Percentiles rank a stretch among this genome's conserved stretches.
Evolutionary conservation across 106 monocot genomes (phyloP).

Genomic region (Dendrobium catenatum): DNA sequence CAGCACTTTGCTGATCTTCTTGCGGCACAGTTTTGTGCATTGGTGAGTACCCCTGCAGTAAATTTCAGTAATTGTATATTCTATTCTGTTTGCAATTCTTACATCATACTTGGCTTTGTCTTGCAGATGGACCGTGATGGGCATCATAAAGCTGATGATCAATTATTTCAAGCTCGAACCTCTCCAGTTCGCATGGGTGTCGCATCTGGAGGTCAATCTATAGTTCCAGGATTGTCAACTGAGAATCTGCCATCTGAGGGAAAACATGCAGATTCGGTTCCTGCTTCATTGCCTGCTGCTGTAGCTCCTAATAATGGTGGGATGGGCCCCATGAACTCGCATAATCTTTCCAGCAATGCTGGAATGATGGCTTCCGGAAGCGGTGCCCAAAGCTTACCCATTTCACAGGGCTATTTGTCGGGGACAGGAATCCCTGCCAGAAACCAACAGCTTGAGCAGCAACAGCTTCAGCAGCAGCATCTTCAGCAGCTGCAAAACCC

Average conservation of each 20-base stretch:
- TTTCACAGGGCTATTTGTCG: conserved; percentile 42
- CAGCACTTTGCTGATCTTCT: conserved; percentile 85
- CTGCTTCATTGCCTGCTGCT: conserved; percentile 21
- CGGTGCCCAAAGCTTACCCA: conserved; percentile 21
- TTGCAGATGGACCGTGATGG: conserved; percentile 64
- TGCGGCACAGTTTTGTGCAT: conserved; percentile 45
- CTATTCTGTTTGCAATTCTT: neutral
- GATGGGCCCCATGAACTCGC: conserved; percentile 29
- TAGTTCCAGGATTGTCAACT: conserved; percentile 20
- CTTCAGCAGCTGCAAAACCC: conserved; percentile 37
- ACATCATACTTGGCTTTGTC: neutral
- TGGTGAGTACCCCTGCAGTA: conserved; percentile 39
- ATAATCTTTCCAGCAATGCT: conserved; percentile 30
- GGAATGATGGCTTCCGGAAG: conserved; percentile 54
- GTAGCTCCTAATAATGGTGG: conserved; percentile 14
- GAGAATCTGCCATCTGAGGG: conserved; percentile 39
- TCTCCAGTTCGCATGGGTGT: conserved; percentile 14
- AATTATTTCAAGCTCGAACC: conserved; percentile 45
- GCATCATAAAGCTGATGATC: conserved; percentile 64
- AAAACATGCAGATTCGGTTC: conserved; percentile 34
- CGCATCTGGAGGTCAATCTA: conserved; percentile 21
- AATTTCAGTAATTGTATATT: conserved; percentile 7
- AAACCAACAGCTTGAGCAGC: conserved; percentile 56
- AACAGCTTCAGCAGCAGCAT: conserved; percentile 51
- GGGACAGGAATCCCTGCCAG: conserved; percentile 33